Percentiles rank a stretch among this genome's conserved stretches.
These are phyloP conservation scores for Neurospora tetrasperma DNA, from an alignment of 495 filamentous ascomycete genomes.

Conservation along the genomic window DNA sequence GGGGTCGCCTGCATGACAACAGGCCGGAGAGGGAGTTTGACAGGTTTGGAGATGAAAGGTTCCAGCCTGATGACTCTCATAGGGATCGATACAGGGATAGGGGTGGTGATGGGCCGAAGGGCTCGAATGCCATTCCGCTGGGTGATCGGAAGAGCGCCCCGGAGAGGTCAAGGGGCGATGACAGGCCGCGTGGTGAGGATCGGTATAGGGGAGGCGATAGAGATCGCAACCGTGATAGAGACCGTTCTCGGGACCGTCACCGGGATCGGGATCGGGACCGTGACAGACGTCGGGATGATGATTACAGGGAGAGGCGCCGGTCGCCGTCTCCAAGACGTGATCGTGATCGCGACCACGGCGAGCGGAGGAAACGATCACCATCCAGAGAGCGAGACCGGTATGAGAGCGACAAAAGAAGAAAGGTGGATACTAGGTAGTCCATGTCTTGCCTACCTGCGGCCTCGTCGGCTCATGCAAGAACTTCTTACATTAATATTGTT, in stretches of 20 bases:
- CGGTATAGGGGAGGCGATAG: slow-evolving; percentile 3
- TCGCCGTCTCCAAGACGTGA: slow-evolving; percentile 12
- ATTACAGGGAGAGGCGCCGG: slow-evolving; percentile 19
- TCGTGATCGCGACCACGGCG: slow-evolving; percentile 28
- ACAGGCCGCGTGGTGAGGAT: slow-evolving; percentile 13
- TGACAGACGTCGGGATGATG: slow-evolving; percentile 25
- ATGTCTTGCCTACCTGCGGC: neutral
- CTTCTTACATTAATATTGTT: slow-evolving; percentile 1
- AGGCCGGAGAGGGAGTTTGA: slow-evolving; percentile 37
- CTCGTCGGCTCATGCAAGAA: neutral
- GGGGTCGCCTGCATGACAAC: slow-evolving; percentile 55
- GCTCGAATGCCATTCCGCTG: slow-evolving; percentile 51
- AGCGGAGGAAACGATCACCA: slow-evolving; percentile 51
- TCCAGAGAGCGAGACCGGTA: slow-evolving; percentile 51
- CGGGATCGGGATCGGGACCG: slow-evolving; percentile 13
- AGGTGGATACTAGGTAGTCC: slow-evolving; percentile 37
- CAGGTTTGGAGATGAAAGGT: slow-evolving; percentile 52
- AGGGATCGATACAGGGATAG: slow-evolving; percentile 29
- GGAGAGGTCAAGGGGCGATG: slow-evolving; percentile 23
- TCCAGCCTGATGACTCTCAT: slow-evolving; percentile 48
- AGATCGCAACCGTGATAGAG: slow-evolving; percentile 20
- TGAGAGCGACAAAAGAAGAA: slow-evolving; percentile 55
- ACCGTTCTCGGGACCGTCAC: slow-evolving; percentile 16
- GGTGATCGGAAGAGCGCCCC: slow-evolving; percentile 44
- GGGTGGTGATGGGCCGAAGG: slow-evolving; percentile 30